These are phyloP conservation scores for Boletus huronensis DNA, from an alignment of 768 basidiomycete genomes.

Conservation along the genomic window DNA sequence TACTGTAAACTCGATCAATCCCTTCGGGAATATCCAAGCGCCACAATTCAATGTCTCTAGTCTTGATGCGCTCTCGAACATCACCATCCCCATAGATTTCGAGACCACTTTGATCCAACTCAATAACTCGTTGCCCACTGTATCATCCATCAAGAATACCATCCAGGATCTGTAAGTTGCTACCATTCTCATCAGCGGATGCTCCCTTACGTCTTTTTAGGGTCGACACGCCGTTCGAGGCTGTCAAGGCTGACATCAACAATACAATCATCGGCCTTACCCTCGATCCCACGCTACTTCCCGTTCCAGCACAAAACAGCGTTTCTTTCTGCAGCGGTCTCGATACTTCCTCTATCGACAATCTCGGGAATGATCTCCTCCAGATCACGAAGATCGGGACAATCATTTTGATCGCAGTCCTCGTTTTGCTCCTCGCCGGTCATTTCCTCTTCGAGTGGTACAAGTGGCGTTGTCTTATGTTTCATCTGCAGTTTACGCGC, in stretches of 20 bases:
- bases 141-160: conserved; percentile 67
- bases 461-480: conserved; percentile 73
- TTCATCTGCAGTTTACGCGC: conserved; percentile 65
- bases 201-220: conserved; percentile 33
- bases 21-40: conserved; percentile 61
- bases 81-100: conserved; percentile 77
- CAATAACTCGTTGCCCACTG: conserved; percentile 76
- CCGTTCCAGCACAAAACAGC: conserved; percentile 67
- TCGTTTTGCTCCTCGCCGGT: conserved; percentile 69
- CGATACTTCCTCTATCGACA: conserved; percentile 83
- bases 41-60: conserved; percentile 76
- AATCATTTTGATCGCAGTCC: conserved; percentile 65
- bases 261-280: conserved; percentile 71
- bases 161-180: conserved; percentile 63
- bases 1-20: conserved; percentile 73
- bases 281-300: conserved; percentile 70
- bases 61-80: conserved; percentile 68
- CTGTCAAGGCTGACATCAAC: conserved; percentile 86
- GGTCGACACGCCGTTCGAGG: conserved; percentile 84
- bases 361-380: conserved; percentile 76
- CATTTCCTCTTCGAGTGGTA: conserved; percentile 84
- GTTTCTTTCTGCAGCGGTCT: conserved; percentile 74
- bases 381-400: conserved; percentile 77
- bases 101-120: conserved; percentile 68
- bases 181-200: background rate